Base-by-base conservation (phyloP, 2,329 filamentous ascomycete genomes). In the Calonectria hongkongensis region DNA sequence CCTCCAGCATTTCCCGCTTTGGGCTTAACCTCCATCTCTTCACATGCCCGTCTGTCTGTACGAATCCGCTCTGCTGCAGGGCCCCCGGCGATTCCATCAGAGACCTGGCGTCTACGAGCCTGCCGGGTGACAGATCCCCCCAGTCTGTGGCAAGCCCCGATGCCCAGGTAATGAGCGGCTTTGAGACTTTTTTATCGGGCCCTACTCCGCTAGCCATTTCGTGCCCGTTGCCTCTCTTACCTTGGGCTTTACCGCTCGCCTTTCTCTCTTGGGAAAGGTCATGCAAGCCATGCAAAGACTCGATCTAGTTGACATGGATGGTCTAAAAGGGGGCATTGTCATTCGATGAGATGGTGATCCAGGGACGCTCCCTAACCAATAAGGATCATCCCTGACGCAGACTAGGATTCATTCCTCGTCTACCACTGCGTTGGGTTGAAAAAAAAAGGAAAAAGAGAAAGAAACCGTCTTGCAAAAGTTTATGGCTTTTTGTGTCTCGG, bases 381-480 rank as follows among this genome's bases (percentile, higher is more conserved):
- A 3, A 56, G 27, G 25, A 21, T 43, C 48, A 28, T 43, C 48
- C 50, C 25, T 41, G 25, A 30, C 33, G 60, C 60, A 28, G 27
- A 18, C n/a, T 16, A 28, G 36, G 48, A 30, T 43, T 66, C 64
- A 66, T 66, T 66, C 64, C 64, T 28, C 27, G 8, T 39, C 48
- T 54, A 33, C 64, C 48, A 25, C 36, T 56, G 36, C 48, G 7
- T 41, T 43, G 64, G 64, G 48, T 43, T 54, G 41, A 54, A 28
- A 28, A 21, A 27, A 43, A 16, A 21, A 50, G n/a, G n/a, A 41
- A 18, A 45, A 33, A 50, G 28, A 27, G 28, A 27, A 21, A 51
- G 43, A 12, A 9, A 18, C 3, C 25, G 30, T 56, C 30, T 8
- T 5, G 9, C 30, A 56, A 56, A 54, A n/a, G 30, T 13, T 13